Evolutionary conservation across 1,284 basidiomycete genomes (phyloP).

Genomic region (Athelia sp.): DNA sequence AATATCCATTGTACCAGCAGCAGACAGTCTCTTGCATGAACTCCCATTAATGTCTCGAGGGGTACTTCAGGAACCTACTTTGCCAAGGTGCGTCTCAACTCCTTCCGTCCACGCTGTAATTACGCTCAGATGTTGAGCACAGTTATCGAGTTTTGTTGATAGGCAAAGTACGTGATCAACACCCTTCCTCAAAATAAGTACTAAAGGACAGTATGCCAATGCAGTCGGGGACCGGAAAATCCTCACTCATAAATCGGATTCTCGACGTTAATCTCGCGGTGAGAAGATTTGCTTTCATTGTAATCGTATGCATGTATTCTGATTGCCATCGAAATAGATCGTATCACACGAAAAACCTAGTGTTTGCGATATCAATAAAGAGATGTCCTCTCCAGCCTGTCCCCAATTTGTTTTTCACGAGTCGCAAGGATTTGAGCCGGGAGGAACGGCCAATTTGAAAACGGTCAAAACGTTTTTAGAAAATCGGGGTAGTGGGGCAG

Average conservation of each 20-base stretch:
- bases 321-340: conserved; percentile 8
- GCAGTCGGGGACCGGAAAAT: conserved; percentile 21
- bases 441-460: conserved; percentile 17
- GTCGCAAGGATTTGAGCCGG: conserved; percentile 22
- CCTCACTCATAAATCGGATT: conserved; percentile 17
- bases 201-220: background rate
- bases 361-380: conserved; percentile 17
- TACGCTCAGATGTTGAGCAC: too few species aligned
- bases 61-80: background rate
- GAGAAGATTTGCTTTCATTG: too few species aligned
- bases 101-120: too few species aligned
- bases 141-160: conserved; percentile 12
- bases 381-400: conserved; percentile 18
- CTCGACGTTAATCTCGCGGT: conserved; percentile 18
- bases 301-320: background rate
- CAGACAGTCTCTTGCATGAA: too few species aligned
- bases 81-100: background rate
- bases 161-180: conserved; percentile 8
- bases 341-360: conserved; percentile 15
- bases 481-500: conserved; percentile 6
- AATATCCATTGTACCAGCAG: too few species aligned
- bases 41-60: too few species aligned
- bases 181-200: too few species aligned
- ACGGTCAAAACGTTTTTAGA: conserved; percentile 18
- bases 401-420: conserved; percentile 22